Base-by-base conservation (phyloP, 2,329 filamentous ascomycete genomes). In the Pseudodiploospora longispora region DNA sequence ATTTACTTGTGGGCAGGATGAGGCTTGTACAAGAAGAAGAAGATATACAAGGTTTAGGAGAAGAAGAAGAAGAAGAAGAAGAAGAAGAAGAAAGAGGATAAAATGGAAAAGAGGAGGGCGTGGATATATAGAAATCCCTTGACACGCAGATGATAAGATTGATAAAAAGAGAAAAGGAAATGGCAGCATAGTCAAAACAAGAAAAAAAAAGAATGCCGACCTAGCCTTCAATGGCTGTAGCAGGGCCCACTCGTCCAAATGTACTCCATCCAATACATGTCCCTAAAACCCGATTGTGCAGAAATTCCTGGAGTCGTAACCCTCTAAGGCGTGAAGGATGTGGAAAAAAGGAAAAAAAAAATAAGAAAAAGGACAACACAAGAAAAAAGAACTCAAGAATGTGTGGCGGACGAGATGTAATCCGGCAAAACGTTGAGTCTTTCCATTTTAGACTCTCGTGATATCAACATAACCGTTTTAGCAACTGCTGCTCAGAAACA, bases 241-340 rank as follows among this genome's bases (percentile, higher is more conserved):
- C 41, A 46, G 41, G 40, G 48, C 49, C 47, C 39, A 51, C 52
- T 59, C 57, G 52, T 60, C 56, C 56, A 60, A 64, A 65, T 62
- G 54, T 65, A 66, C 64, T 66, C 43, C 64, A 59, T 60, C 61
- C 62, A 64, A 65, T 62, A 63, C 59, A 60, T 63, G 55, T 56
- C 59, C 60, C 58, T 51, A 37, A 57, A 19, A 57, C 50, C 59
- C 56, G 52, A 55, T 55, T 50, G 38, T 36, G 44, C 38, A 40
- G 56, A 56, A 55, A 50, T 50, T 55, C 51, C 50, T 50, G 52
- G 57, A 63, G 61, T 62, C 60, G 57, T 64, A 49, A 60, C 58
- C 19, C 19, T 59, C 61, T 60, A 60, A 61, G 54, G 54, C 59
- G 56, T 61, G 53, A 61, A 19, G 19, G 19, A 19, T 19, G 19